These are phyloP conservation scores for Aspergillus pseudonomiae DNA, from an alignment of 2,329 filamentous ascomycete species.

Conservation along the genomic window DNA sequence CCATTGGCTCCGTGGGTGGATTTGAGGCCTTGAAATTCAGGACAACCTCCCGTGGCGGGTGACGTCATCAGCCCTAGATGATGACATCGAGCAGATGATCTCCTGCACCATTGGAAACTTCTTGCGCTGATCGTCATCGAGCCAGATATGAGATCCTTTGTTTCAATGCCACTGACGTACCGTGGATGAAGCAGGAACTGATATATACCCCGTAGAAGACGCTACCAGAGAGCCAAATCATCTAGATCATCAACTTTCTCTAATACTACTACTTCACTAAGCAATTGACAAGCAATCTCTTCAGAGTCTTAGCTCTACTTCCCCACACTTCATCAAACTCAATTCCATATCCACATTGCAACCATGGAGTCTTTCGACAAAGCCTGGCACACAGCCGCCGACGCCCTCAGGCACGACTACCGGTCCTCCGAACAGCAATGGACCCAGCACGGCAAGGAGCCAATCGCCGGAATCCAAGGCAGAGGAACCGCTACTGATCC, in stretches of 20 bases:
- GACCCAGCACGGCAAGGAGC: slow-evolving; percentile 58
- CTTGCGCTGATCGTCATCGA: background rate
- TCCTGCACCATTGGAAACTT: background rate
- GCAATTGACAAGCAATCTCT: background rate
- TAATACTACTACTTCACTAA: background rate
- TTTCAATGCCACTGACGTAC: background rate
- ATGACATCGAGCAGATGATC: background rate
- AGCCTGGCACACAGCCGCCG: slow-evolving; percentile 54
- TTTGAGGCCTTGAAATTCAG: background rate
- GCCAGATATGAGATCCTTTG: background rate
- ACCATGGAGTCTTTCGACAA: slow-evolving; percentile 67
- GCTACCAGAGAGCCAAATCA: background rate
- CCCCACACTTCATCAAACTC: background rate
- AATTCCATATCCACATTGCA: slow-evolving; percentile 1
- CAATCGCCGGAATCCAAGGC: slow-evolving; percentile 70
- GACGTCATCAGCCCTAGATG: background rate
- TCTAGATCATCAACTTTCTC: background rate
- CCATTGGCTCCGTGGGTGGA: background rate
- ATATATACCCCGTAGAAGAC: background rate
- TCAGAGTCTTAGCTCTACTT: background rate
- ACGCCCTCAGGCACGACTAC: slow-evolving; percentile 53
- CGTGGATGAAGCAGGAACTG: background rate
- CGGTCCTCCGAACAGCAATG: slow-evolving; percentile 23
- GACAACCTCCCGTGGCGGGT: background rate
- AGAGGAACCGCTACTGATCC: slow-evolving; percentile 70